These are phyloP conservation scores for Citrus australasica DNA, from an alignment of 345 rosid genomes.

Conservation along the genomic window DNA sequence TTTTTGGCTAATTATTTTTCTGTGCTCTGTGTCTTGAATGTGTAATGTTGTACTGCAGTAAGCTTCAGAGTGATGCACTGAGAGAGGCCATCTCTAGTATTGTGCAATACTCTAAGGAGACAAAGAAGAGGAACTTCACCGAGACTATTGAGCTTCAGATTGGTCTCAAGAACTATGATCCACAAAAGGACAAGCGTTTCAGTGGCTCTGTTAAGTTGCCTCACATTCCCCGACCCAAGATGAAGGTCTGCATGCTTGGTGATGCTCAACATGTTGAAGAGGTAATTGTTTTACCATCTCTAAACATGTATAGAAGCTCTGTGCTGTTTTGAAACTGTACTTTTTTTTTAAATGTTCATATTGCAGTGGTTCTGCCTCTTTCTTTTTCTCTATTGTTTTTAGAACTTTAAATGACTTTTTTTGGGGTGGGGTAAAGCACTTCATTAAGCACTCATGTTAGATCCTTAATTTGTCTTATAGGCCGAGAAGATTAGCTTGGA, in stretches of 20 bases:
- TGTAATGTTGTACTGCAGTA: constrained; percentile 42
- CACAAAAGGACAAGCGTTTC: constrained; percentile 92
- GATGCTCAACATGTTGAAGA: constrained; percentile 95
- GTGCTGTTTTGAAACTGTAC: not conserved
- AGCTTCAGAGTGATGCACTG: constrained; percentile 84
- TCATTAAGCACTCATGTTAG: not conserved
- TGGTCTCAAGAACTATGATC: constrained; percentile 93
- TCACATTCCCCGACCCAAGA: constrained; percentile 88
- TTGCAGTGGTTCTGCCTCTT: not conserved
- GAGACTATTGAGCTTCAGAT: constrained; percentile 96
- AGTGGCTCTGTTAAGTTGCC: constrained; percentile 93
- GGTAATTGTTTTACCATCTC: constrained; percentile 26
- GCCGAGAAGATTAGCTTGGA: constrained; percentile 69
- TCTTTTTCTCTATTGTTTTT: too few relatives aligned
- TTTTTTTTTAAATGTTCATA: not conserved
- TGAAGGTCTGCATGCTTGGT: constrained; percentile 97
- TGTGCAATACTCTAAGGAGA: constrained; percentile 44
- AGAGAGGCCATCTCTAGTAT: constrained; percentile 77
- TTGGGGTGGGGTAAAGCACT: not conserved
- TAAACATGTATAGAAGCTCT: not conserved
- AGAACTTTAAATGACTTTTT: too few relatives aligned
- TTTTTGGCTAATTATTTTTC: not conserved
- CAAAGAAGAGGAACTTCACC: constrained; percentile 63
- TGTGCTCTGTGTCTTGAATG: not conserved
- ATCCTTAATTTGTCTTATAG: constrained; percentile 20